Base-by-base conservation (phyloP, 306 rosid genomes). In the Cicer pinnatifidum region DNA sequence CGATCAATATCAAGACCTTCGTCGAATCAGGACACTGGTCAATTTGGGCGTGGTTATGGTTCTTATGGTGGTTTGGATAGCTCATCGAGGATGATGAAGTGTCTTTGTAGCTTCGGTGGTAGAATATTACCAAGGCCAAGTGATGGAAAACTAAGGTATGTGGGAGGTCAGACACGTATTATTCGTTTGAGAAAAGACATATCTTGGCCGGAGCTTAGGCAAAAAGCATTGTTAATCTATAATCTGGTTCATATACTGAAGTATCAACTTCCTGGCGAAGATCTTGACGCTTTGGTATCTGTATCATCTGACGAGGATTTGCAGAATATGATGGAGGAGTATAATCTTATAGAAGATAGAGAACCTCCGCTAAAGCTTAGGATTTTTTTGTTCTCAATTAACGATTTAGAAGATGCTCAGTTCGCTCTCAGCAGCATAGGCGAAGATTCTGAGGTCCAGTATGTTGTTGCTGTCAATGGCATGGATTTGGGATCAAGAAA, bases 211-310 rank as follows among this genome's bases (percentile, higher is more conserved):
- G 86, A 89, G 56, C 88, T 91, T 67, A 78, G 85, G 87, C 90
- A 84, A 77, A 89, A 86, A 83, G 71, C 82, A 70, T 73, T 82
- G 68, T 15, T 85, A 58, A 78, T 91, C 66, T 87, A 87, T 66
- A 84, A 72, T 33, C 83, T 86, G 78, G 83, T 85, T 69, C 84
- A 80, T 57, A 56, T 86, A 23, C 77, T 91, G 56, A 91, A 89
- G 75, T 91, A 91, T 86, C 97, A 91, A 86, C 92, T 89, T 72
- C 97, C 95, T 0, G 97, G 94, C 47, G 95, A 91, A 82, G 95
- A 91, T 84, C 95, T 91, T 53, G 97, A 91, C 89, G 95, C 97
- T 41, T 85, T 91, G 73, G 91, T 91, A 59, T 89, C 97, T n/a
- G 92, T 91, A 65, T 83, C 94, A 16, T 85, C 82, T 80, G 97